A percentile compares a stretch with the other conserved stretches of the same genome.
These are phyloP conservation scores for Oehlia diaphana DNA, from an alignment of 192 early-diverging fungal genomes.

Conservation along the genomic window DNA sequence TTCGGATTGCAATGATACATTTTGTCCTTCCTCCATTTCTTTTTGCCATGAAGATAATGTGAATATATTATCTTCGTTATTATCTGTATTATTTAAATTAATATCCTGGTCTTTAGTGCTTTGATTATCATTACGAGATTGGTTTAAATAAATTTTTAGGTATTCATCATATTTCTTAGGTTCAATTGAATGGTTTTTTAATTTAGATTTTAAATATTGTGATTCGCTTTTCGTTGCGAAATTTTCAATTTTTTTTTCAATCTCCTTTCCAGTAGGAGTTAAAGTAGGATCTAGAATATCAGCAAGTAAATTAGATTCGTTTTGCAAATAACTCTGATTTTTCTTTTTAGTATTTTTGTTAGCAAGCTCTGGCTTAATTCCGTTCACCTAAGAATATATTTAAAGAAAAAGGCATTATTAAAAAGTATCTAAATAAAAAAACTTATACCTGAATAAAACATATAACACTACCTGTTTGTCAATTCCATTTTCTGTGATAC, in stretches of 20 bases:
- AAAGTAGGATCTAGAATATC: neutral
- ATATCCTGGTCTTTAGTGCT: neutral
- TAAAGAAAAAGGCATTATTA: neutral
- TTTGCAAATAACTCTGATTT: neutral
- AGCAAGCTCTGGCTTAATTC: neutral
- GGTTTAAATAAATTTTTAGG: neutral
- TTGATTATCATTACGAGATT: neutral
- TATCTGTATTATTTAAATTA: neutral
- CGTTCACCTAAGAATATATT: neutral
- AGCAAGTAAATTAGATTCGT: neutral
- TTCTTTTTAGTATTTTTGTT: neutral
- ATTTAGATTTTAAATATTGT: neutral
- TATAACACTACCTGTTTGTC: neutral
- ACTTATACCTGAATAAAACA: neutral
- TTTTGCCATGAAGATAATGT: neutral
- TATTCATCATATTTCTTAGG: neutral
- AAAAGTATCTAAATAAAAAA: neutral
- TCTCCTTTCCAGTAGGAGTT: neutral
- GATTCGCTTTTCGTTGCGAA: neutral
- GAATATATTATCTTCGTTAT: neutral
- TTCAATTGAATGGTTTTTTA: neutral
- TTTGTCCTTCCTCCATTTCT: neutral
- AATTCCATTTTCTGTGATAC: conserved; percentile 2
- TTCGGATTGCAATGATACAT: neutral
- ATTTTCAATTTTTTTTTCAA: neutral